Evolutionary conservation across 2,329 filamentous ascomycete genomes (phyloP), one percentile per base, ranked within the genome.

Genomic region (Alternaria metachromatica): DNA sequence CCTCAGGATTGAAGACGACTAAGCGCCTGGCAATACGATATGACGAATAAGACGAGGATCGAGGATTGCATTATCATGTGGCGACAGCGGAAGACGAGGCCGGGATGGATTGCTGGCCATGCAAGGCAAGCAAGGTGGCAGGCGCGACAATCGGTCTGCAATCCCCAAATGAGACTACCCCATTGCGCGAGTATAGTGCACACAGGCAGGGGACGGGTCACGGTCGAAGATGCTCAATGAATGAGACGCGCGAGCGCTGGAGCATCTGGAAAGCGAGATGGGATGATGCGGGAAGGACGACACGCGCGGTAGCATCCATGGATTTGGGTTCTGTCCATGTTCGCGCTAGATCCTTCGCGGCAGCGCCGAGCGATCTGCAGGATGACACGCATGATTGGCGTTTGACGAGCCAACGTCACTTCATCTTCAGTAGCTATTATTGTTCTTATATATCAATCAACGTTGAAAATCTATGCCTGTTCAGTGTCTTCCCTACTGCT

Each of bases 341-440:
- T 30, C 53, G 43, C 53, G 25, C 61, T 60, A 63, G 28, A 28
- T 28, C 37, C 18, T 37, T 56, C 50, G 20, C 6, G 49, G 44
- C 7, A 37, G 18, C 26, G 43, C 26, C 49, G 41, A 41, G 44
- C 18, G 6, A 63, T 50, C 13, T 23, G 48, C 23, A 6, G 33
- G 13, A 53, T 45, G 30, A 58, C 56, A 49, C 43, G 33, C 45
- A 59, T 46, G 37, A 53, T 53, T 10, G 45, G 28, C 45, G 45
- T 7, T 44, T 23, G 21, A 54, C 41, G 25, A 5, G 18, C 20
- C 25, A 50, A 46, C 37, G 26, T 48, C 48, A 28, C 21, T 26
- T 12, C 10, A 26, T 28, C 20, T 23, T 28, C 9, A n/a, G n/a
- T 15, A 53, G 13, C 5, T 21, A 30, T 46, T 13, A 3, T 53